Evolutionary conservation across 495 filamentous ascomycete species (phyloP).

Genomic region (Chaetomium fimeti): DNA sequence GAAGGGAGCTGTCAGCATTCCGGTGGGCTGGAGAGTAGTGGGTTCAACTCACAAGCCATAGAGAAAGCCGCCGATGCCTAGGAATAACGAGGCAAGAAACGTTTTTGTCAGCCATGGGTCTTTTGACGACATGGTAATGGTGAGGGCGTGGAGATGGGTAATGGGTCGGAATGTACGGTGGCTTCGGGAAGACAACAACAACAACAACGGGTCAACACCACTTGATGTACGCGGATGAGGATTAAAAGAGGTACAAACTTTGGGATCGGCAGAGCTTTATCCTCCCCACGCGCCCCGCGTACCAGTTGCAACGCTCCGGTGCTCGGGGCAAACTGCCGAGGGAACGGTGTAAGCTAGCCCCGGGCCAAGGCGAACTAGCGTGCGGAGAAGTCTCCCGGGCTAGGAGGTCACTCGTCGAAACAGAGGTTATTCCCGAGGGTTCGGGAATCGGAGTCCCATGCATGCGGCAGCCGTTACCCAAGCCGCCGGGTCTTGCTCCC

Average conservation of each 20-base stretch:
- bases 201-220: not conserved
- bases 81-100: slow-evolving; percentile 37
- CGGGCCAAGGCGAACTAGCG: slow-evolving; percentile 8
- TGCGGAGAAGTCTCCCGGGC: slow-evolving; percentile 11
- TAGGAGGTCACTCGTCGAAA: not conserved
- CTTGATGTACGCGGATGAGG: not conserved
- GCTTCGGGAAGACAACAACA: not conserved
- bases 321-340: slow-evolving; percentile 3
- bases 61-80: slow-evolving; percentile 39
- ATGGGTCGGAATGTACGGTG: not conserved
- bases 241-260: not conserved
- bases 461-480: slow-evolving; percentile 15
- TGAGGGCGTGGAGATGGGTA: too few species aligned
- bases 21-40: not conserved
- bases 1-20: not conserved
- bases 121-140: slow-evolving; percentile 4
- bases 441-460: slow-evolving; percentile 7
- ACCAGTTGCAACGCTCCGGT: not conserved
- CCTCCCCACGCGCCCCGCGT: not conserved
- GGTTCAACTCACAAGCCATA: slow-evolving; percentile 35
- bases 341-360: not conserved
- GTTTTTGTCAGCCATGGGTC: slow-evolving; percentile 32
- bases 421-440: not conserved
- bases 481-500: not conserved
- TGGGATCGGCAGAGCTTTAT: not conserved